phyloP scores from a whole-genome alignment of 305 asterid genomes.

The Solanum hybrid region DNA sequence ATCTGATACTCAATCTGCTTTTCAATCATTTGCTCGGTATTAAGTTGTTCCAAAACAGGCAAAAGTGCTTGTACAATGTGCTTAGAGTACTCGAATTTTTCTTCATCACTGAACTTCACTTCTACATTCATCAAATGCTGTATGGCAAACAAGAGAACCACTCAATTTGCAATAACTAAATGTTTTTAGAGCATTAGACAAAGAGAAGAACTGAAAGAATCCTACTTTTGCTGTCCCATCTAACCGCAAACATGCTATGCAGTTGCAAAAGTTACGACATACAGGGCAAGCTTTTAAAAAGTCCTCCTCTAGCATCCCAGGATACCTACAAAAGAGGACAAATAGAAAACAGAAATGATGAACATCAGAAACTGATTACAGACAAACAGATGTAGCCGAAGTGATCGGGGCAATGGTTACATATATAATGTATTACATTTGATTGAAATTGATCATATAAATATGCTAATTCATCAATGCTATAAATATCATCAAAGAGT shows the following conservation, averaged over 20 bases:
- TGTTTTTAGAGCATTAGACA: slow-evolving; percentile 4
- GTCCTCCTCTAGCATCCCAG: slow-evolving; percentile 39
- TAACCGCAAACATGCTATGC: slow-evolving; percentile 60
- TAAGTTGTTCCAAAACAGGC: slow-evolving; percentile 38
- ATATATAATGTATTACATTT: neutral
- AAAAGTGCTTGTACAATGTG: slow-evolving; percentile 32
- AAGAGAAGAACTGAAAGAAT: slow-evolving; percentile 4
- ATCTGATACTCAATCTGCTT: slow-evolving; percentile 36
- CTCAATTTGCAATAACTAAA: neutral
- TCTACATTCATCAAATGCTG: slow-evolving; percentile 15
- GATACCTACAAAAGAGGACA: slow-evolving; percentile 35
- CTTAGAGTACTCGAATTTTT: slow-evolving; percentile 33
- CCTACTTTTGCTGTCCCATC: slow-evolving; percentile 32
- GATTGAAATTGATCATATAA: neutral
- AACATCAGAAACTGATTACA: neutral
- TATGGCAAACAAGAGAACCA: slow-evolving; percentile 9
- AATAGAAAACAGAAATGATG: neutral
- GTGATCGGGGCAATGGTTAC: neutral
- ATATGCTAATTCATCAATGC: neutral
- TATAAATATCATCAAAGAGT: neutral
- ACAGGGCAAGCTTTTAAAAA: slow-evolving; percentile 59
- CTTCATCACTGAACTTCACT: slow-evolving; percentile 11
- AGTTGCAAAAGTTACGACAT: slow-evolving; percentile 56
- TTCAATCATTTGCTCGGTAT: slow-evolving; percentile 44
- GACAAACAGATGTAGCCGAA: neutral